Evolutionary conservation across 106 monocot genomes (phyloP), one percentile per base, ranked within the genome.

Genomic region (Dendrobium nobile): DNA sequence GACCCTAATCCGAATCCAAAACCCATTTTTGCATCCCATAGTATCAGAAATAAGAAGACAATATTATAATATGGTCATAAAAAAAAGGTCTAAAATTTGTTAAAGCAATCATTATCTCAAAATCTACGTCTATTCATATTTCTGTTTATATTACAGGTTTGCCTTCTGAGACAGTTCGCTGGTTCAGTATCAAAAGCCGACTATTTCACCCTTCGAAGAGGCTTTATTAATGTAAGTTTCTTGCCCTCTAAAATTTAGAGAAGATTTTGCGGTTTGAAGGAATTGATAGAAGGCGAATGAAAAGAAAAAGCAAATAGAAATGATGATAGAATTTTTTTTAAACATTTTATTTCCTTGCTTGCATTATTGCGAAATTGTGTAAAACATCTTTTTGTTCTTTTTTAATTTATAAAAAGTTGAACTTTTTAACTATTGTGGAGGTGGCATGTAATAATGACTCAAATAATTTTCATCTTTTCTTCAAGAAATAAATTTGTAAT

Each of bases 161-260:
- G 91, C 75, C 84, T 82, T 64, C 31, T 86, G 10, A 77, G 88
- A 28, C 88, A 88, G 47, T 82, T 88, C 43, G 68, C 76, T 18
- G 79, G 78, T 44, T 82, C 88, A 19, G 88, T 91, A 3, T 81
- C 88, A n/a, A 91, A 88, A 83, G 88, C 86, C 13, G 91, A 91
- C 80, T 91, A 91, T 75, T 82, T 86, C 61, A 80, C 91, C 41
- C 88, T 91, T 76, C 82, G 88, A 2, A 86, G 82, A 40, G 86
- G 91, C 7, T 91, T 91, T 43, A 78, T 91, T 72, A 78, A 79
- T 59, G 91, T 91, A 79, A 84, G 82, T 20, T 44, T 33, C 44
- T 44, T 73, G 7, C 31, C 43, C 41, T 41, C 41, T 73, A 73
- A 41, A 41, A 19, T 27, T n/a, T n/a, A n/a, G n/a, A n/a, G 72